Evolutionary conservation across 805 yeast species (phyloP), one percentile per base, ranked within the genome.

Genomic region (Isabelozyma gotoi): DNA sequence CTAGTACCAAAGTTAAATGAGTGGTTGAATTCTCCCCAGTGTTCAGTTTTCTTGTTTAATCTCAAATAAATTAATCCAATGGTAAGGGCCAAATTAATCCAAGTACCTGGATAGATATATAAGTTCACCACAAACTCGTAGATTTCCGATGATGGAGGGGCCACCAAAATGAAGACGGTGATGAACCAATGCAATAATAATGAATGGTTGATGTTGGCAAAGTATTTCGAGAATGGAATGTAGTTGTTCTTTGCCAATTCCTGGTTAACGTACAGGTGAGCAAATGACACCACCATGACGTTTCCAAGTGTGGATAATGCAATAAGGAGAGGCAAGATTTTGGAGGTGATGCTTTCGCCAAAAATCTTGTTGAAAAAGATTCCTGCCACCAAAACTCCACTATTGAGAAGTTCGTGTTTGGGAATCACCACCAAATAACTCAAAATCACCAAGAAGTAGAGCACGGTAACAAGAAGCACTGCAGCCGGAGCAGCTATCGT

Each of bases 321-420:
- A n/a, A 82, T 81, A 16, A 80, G 61, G 8, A 81, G 57, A 0
- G 87, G 86, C 27, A 82, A 62, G 0, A 80, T 49, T 7, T 76
- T 59, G 3, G 60, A 67, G 0, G 82, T 77, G 14, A 76, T 57
- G 7, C 77, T 69, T 44, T 76, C 76, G 4, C 85, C 86, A 60
- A 82, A 81, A 10, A 82, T 68, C 51, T 74, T 76, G 40, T 71
- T 65, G 65, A 82, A 80, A 59, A 77, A 82, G 3, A 77, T 67
- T 8, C 86, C 88, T 0, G 88, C 87, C 8, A 82, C 78, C 19
- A 82, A 63, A 2, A 78, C 85, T 0, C 88, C 88, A 4, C 85
- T 76, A 21, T 72, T 63, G 38, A 67, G 57, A 42, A 80, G 67
- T 48, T 73, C 77, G 3, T 71, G 67, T 37, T 70, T 66, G 7